Percentiles rank a stretch among this genome's conserved stretches.
phyloP scores from a whole-genome alignment of 345 rosid species.

The Aethionema arabicum region DNA sequence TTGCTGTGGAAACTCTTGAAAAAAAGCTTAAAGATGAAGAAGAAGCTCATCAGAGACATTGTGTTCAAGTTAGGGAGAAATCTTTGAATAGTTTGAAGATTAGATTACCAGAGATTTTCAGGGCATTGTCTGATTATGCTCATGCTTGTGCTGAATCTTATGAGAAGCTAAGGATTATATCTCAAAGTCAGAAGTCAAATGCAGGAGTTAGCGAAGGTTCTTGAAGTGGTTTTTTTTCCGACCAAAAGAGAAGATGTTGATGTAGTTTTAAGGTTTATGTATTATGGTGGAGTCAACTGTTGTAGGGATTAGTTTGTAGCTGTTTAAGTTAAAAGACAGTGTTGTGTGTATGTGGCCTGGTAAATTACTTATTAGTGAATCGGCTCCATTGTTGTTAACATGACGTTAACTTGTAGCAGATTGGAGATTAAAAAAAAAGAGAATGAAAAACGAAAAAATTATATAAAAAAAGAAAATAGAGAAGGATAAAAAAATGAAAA shows the following conservation, averaged over 20 bases:
- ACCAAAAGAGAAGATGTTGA: background rate
- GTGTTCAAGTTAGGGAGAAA: constrained; percentile 90
- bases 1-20: constrained; percentile 62
- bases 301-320: constrained; percentile 5
- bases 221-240: constrained; percentile 6
- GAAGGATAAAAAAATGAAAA: no score
- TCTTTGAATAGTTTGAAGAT: constrained; percentile 76
- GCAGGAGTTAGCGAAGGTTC: constrained; percentile 22
- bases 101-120: constrained; percentile 82
- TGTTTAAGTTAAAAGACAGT: background rate
- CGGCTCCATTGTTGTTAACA: no score
- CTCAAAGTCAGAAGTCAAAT: constrained; percentile 41
- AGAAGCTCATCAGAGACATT: constrained; percentile 65
- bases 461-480: no score
- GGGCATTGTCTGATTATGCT: constrained; percentile 72
- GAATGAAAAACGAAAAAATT: no score
- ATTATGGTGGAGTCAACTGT: background rate
- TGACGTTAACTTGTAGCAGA: no score
- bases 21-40: constrained; percentile 73
- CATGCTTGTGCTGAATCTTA: constrained; percentile 68
- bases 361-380: no score
- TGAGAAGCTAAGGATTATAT: constrained; percentile 51
- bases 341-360: no score
- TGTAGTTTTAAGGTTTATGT: background rate
- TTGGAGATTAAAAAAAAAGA: no score